phyloP scores from a whole-genome alignment of 208 protist species.

The Cochliopodium minus region DNA sequence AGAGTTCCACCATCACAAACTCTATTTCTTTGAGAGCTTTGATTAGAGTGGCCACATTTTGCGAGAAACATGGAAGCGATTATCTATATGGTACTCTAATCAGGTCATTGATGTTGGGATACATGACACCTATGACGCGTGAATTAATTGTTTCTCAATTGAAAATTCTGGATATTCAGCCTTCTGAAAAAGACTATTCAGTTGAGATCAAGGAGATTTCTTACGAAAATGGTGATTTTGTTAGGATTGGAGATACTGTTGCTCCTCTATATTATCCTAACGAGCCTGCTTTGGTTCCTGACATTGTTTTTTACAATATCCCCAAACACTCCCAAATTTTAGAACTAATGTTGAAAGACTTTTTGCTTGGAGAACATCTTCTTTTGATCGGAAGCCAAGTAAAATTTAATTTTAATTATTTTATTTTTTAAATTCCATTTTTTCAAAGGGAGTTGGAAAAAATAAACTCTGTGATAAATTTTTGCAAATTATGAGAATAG shows the following conservation, averaged over 20 bases:
- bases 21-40: slow-evolving; percentile 7
- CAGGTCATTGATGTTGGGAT: too few species aligned
- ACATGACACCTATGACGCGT: background rate
- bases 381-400: slow-evolving; percentile 77
- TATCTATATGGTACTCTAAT: too few species aligned
- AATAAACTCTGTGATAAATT: slow-evolving; percentile 80
- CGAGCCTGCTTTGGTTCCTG: slow-evolving; percentile 57
- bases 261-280: slow-evolving; percentile 11
- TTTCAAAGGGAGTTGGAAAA: slow-evolving; percentile 60
- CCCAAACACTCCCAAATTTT: slow-evolving; percentile 55
- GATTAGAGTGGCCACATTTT: background rate
- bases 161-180: background rate
- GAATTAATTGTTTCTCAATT: background rate
- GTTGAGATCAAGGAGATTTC: background rate
- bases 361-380: slow-evolving; percentile 48
- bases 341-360: slow-evolving; percentile 60
- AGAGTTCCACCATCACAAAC: background rate
- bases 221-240: background rate
- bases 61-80: background rate
- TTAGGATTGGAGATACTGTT: slow-evolving; percentile 7
- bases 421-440: background rate
- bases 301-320: slow-evolving; percentile 62
- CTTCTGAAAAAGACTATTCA: background rate
- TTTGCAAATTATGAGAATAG: slow-evolving; percentile 50
- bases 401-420: background rate